Evolutionary conservation across 352 stramenopile genomes (phyloP).

Genomic region (Stramenopiles sp.): DNA sequence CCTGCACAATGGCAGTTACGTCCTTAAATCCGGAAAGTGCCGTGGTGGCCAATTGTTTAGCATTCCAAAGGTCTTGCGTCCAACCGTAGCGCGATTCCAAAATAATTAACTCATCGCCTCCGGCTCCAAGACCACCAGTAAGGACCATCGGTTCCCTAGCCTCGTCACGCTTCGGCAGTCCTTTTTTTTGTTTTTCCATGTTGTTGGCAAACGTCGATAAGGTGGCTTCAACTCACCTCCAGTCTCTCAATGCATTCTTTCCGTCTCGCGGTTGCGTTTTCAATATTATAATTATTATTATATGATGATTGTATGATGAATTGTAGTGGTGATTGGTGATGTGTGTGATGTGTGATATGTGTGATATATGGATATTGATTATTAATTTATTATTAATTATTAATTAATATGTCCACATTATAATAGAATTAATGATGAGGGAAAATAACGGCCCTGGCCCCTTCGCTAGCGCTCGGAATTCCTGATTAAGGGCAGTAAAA

Average conservation of each 20-base stretch:
- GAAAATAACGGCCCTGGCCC: conserved; percentile 1
- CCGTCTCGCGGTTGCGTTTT: conserved; percentile 3
- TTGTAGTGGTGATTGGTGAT: conserved; percentile 6
- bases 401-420: conserved; percentile 7
- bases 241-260: conserved; percentile 6
- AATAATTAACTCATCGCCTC: conserved; percentile 5
- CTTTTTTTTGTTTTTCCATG: conserved; percentile 7
- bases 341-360: conserved; percentile 6
- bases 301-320: conserved; percentile 7
- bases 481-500: too few relatives aligned
- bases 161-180: conserved; percentile 2
- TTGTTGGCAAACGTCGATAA: conserved; percentile 6
- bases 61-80: conserved; percentile 3
- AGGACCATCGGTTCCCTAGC: conserved; percentile 1
- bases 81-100: conserved; percentile 1
- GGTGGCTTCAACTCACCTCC: conserved; percentile 3
- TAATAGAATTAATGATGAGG: conserved; percentile 7
- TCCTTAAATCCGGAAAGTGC: conserved; percentile 5
- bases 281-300: conserved; percentile 8
- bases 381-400: conserved; percentile 9
- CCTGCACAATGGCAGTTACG: conserved; percentile 4
- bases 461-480: too few relatives aligned
- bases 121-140: conserved; percentile 3
- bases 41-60: conserved; percentile 5
- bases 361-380: conserved; percentile 7